These are phyloP conservation scores for Colletotrichum zoysiae DNA, from an alignment of 2,329 filamentous ascomycete genomes.

Conservation along the genomic window DNA sequence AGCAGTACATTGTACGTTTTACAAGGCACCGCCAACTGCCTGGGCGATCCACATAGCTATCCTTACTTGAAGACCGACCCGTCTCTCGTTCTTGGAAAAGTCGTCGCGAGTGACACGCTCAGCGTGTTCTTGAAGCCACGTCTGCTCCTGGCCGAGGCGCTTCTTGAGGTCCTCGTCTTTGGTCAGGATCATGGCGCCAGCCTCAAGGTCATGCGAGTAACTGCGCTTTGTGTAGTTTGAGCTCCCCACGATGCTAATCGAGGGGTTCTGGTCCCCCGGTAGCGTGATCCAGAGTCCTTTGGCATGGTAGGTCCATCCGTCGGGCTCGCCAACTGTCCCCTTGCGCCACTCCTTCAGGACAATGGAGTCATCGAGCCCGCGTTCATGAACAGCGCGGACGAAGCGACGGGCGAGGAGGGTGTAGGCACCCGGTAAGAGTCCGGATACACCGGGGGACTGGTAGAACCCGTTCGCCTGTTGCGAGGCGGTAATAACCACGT, in stretches of 20 bases:
- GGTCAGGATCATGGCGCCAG: constrained; percentile 88
- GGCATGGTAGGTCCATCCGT: constrained; percentile 97
- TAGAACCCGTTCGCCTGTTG: constrained; percentile 97
- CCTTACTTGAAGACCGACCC: constrained; percentile 86
- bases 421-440: constrained; percentile 92
- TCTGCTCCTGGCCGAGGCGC: constrained; percentile 82
- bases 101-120: constrained; percentile 78
- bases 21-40: constrained; percentile 88
- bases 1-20: constrained; percentile 42
- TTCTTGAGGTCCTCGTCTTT: constrained; percentile 77
- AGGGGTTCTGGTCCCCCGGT: constrained; percentile 73
- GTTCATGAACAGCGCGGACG: constrained; percentile 68
- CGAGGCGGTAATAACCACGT: constrained; percentile 91
- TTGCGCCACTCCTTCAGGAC: constrained; percentile 87
- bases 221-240: constrained; percentile 97
- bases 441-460: constrained; percentile 86
- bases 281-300: constrained; percentile 94
- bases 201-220: constrained; percentile 92
- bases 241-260: constrained; percentile 87
- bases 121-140: constrained; percentile 83
- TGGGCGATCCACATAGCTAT: constrained; percentile 95
- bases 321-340: constrained; percentile 83
- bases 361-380: constrained; percentile 68
- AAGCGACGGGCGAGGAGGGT: constrained; percentile 89
- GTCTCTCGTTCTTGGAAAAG: constrained; percentile 83